Conservation (phyloP, 495 filamentous ascomycete species). For the Penicillium roqueforti region DNA sequence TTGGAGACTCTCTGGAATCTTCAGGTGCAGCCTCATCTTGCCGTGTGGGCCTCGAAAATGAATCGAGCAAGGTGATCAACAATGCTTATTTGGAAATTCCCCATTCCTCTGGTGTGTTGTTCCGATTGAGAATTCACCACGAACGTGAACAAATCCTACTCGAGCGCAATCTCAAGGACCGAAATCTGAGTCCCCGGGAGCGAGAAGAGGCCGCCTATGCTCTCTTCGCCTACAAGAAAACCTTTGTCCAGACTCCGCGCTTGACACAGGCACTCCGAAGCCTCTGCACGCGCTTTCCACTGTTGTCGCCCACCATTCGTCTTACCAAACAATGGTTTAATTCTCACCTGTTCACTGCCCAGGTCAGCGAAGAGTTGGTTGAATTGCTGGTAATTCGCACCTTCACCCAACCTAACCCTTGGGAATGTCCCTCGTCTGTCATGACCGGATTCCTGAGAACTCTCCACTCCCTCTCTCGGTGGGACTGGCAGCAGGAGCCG, state of each 20-base stretch:
- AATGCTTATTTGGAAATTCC: slow-evolving; percentile 77
- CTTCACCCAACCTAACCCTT: slow-evolving; percentile 82
- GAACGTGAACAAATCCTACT: slow-evolving; percentile 82
- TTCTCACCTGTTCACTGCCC: slow-evolving; percentile 69
- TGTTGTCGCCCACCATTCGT: slow-evolving; percentile 81
- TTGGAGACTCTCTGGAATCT: slow-evolving; percentile 65
- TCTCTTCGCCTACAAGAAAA: slow-evolving; percentile 65
- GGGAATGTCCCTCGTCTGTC: slow-evolving; percentile 70
- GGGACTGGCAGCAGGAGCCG: slow-evolving; percentile 87
- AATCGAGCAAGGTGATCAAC: slow-evolving; percentile 61
- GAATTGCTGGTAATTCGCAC: slow-evolving; percentile 71
- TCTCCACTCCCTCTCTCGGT: slow-evolving; percentile 68
- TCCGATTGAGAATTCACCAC: slow-evolving; percentile 57
- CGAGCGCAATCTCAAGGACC: slow-evolving; percentile 72
- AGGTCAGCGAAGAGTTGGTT: slow-evolving; percentile 74
- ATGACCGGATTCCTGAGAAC: slow-evolving; percentile 79
- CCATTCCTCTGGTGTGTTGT: slow-evolving; percentile 61
- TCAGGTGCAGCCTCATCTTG: slow-evolving; percentile 43
- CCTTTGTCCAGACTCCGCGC: slow-evolving; percentile 67
- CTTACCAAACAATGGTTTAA: slow-evolving; percentile 87
- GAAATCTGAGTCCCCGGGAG: slow-evolving; percentile 52
- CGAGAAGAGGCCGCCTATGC: slow-evolving; percentile 64
- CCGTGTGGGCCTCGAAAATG: slow-evolving; percentile 77
- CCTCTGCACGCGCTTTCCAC: slow-evolving; percentile 73
- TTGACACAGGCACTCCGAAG: slow-evolving; percentile 76